Percentiles rank a stretch among this genome's conserved stretches.
phyloP scores from a whole-genome alignment of 2,329 filamentous ascomycete genomes.

The Ophiocordyceps camponoti-leonardi region DNA sequence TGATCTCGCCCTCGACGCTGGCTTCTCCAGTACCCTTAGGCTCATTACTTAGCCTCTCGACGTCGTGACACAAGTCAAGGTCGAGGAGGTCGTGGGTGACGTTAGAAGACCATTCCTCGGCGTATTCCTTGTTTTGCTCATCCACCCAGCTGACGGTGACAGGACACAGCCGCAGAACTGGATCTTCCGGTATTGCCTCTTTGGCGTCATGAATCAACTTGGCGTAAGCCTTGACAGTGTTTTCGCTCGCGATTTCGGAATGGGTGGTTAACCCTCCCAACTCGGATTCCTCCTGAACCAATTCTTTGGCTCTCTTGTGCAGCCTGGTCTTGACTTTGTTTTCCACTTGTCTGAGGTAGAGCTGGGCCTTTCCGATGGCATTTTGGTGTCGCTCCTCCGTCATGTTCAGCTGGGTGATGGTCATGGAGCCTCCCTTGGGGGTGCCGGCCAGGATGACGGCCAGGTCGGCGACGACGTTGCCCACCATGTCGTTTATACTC shows the following conservation, averaged over 20 bases:
- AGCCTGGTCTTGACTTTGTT: background rate
- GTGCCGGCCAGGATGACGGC: slow-evolving; percentile 36
- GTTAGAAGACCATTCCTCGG: slow-evolving; percentile 31
- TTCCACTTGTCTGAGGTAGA: background rate
- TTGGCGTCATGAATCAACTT: background rate
- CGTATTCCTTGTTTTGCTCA: slow-evolving; percentile 27
- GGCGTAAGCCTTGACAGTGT: background rate
- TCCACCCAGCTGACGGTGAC: slow-evolving; percentile 36
- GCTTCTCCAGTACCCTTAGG: background rate
- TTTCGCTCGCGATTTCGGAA: background rate
- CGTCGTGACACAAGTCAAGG: background rate
- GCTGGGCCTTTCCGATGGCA: background rate
- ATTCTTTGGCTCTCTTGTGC: background rate
- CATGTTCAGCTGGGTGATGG: slow-evolving; percentile 4
- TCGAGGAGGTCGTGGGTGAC: slow-evolving; percentile 30
- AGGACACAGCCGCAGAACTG: slow-evolving; percentile 11
- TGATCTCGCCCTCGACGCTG: background rate
- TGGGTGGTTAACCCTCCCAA: background rate
- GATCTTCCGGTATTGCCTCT: background rate
- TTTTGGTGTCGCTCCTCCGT: background rate
- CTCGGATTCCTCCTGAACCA: background rate
- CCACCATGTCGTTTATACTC: slow-evolving; percentile 41
- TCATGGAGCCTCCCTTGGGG: slow-evolving; percentile 33
- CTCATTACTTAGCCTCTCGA: background rate
- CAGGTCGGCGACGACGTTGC: slow-evolving; percentile 46